Base-by-base conservation (phyloP, 2,329 filamentous ascomycete genomes). In the Knoxdaviesia capensis region DNA sequence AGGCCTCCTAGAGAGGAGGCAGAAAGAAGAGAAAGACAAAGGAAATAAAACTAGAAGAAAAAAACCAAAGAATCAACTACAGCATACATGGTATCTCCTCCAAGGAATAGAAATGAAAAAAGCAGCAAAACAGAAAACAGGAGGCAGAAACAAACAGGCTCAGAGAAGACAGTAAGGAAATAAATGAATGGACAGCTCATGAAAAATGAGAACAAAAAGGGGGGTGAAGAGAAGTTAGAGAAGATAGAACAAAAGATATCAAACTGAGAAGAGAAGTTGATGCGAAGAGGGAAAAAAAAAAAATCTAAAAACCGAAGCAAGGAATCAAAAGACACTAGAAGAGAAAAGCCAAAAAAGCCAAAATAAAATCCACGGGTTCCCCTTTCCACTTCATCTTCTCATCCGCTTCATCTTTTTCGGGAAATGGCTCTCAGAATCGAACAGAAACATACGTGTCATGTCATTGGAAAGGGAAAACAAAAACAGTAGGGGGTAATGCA, bases 11-110 rank as follows among this genome's bases (percentile, higher is more conserved):
- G 43, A 6, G 42, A 45, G 44, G 45, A 46, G 42, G 33, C 47
- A 50, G 47, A 52, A 42, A 45, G 43, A 42, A 44, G n/a, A 50
- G 48, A 41, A 47, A 45, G 41, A 45, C 43, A 49, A 47, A 34
- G 47, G 40, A 48, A 20, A 51, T 46, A 42, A 46, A 48, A 42
- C 46, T 47, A 43, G 43, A 43, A 51, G 46, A 44, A 48, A 46
- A 46, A 46, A 44, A 35, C 36, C 35, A 42, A 45, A 11, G 41
- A 46, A 39, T 38, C 35, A 34, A 41, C 20, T 37, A 31, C 29
- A 44, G 5, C 37, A 28, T 6, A n/a, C n/a, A 7, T 31, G 7
- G n/a, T 28, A 38, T 20, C 37, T 31, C 10, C 8, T 38, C 37
- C 10, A 9, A 9, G 31, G 29, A 33, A 32, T 30, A 31, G 20